A percentile compares a stretch with the other conserved stretches of the same genome.
phyloP scores from a whole-genome alignment of 148 eudicot genomes.

The Salicornia ramosissima region DNA sequence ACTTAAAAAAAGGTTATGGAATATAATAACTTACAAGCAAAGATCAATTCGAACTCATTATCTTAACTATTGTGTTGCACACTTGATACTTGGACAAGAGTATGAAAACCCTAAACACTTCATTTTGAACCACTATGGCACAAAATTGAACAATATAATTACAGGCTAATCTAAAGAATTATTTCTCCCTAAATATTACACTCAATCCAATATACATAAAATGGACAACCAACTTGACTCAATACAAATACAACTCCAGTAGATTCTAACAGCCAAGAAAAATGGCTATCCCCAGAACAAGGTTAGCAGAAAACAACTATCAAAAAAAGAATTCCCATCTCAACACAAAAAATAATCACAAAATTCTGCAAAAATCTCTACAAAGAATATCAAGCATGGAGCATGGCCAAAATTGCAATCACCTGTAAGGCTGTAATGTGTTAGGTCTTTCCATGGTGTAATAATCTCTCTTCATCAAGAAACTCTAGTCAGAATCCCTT shows the following conservation, averaged over 20 bases:
- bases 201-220: background rate
- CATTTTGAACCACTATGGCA: no score
- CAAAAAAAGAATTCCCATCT: slow-evolving; percentile 13
- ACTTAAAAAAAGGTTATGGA: no score
- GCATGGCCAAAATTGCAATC: background rate
- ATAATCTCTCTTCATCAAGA: background rate
- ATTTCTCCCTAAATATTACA: slow-evolving; percentile 8
- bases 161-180: background rate
- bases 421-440: slow-evolving; percentile 1
- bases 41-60: no score
- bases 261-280: background rate
- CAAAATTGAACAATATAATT: background rate
- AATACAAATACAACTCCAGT: background rate
- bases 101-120: no score
- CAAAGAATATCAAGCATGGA: slow-evolving; percentile 1
- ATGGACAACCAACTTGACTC: slow-evolving; percentile 1
- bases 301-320: slow-evolving; percentile 11
- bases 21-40: no score
- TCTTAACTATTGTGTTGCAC: no score
- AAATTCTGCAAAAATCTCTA: slow-evolving; percentile 10
- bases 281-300: slow-evolving; percentile 5
- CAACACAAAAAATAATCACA: background rate
- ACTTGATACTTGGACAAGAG: no score
- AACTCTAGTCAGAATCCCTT: background rate
- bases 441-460: background rate